phyloP scores from a whole-genome alignment of 805 yeast species.

The Candida verbasci region DNA sequence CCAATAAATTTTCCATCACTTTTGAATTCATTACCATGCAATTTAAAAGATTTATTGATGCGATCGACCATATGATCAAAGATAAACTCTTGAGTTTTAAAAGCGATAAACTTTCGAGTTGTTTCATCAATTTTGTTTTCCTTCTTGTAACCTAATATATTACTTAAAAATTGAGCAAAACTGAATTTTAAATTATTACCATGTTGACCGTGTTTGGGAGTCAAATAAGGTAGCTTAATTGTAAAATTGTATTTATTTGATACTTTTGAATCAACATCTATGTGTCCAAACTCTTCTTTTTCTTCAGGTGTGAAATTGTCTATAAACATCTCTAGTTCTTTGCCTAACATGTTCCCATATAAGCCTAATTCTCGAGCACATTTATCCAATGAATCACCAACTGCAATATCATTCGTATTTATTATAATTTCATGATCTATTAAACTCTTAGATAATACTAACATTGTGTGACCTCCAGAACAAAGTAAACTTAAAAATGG shows the following conservation, averaged over 20 bases:
- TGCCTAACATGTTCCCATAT: conserved; percentile 80
- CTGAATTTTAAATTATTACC: conserved; percentile 48
- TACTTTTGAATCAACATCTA: conserved; percentile 15
- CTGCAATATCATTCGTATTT: conserved; percentile 81
- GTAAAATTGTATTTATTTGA: conserved; percentile 22
- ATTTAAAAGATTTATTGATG: conserved; percentile 46
- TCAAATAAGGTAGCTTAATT: conserved; percentile 28
- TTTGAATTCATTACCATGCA: conserved; percentile 21
- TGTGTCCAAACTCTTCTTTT: conserved; percentile 16
- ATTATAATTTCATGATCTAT: conserved; percentile 67
- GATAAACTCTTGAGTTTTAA: conserved; percentile 56
- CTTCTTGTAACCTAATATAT: conserved; percentile 33
- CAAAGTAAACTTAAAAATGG: conserved; percentile 77
- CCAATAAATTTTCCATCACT: conserved; percentile 39
- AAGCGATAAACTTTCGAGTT: conserved; percentile 49
- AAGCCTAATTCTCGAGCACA: conserved; percentile 85
- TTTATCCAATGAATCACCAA: conserved; percentile 91
- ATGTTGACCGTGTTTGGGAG: conserved; percentile 22
- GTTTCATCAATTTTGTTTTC: conserved; percentile 15
- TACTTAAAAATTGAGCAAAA: conserved; percentile 71
- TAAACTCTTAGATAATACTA: conserved; percentile 62
- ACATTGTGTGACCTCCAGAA: conserved; percentile 93
- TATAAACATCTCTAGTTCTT: conserved; percentile 64
- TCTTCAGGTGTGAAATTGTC: conserved; percentile 25
- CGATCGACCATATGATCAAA: conserved; percentile 73